Conservation (phyloP, 139 green algal species). For the Trebouxia sp. region DNA sequence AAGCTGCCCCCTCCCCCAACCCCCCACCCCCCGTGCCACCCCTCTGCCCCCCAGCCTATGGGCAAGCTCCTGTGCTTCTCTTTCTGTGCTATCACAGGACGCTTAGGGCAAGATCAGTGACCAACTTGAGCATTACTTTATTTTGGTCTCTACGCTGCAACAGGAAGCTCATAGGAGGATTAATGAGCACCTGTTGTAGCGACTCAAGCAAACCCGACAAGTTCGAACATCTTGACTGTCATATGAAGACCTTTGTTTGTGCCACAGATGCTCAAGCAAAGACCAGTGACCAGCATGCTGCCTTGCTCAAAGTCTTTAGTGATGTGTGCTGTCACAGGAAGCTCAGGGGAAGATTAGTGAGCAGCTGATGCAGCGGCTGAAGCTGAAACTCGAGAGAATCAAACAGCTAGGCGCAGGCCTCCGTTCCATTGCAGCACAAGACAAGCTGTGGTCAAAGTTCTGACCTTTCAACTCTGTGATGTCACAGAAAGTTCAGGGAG, state of each 20-base stretch:
- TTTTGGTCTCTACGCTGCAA: too few relatives aligned
- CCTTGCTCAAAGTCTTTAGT: not conserved
- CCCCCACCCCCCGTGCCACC: too few relatives aligned
- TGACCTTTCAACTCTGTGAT: constrained; percentile 33
- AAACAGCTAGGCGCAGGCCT: not conserved
- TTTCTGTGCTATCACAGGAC: not conserved
- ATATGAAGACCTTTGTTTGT: not conserved
- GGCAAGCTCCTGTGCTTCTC: constrained; percentile 54
- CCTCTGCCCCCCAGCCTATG: too few relatives aligned
- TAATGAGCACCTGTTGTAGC: not conserved
- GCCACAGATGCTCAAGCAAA: not conserved
- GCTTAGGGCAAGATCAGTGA: constrained; percentile 67
- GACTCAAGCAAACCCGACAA: not conserved
- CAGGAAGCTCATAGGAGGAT: not conserved
- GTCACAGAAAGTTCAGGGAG: not conserved
- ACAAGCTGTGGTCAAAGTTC: constrained; percentile 77
- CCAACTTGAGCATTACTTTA: too few relatives aligned
- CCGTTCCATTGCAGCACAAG: constrained; percentile 70
- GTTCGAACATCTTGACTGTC: not conserved
- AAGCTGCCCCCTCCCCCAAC: too few relatives aligned
- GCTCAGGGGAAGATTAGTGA: not conserved
- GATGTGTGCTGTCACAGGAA: not conserved
- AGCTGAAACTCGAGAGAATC: constrained; percentile 39
- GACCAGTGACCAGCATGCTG: not conserved
- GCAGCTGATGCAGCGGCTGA: not conserved